Evolutionary conservation across 441 rosid genomes (phyloP).

Genomic region (Kokia cookei): DNA sequence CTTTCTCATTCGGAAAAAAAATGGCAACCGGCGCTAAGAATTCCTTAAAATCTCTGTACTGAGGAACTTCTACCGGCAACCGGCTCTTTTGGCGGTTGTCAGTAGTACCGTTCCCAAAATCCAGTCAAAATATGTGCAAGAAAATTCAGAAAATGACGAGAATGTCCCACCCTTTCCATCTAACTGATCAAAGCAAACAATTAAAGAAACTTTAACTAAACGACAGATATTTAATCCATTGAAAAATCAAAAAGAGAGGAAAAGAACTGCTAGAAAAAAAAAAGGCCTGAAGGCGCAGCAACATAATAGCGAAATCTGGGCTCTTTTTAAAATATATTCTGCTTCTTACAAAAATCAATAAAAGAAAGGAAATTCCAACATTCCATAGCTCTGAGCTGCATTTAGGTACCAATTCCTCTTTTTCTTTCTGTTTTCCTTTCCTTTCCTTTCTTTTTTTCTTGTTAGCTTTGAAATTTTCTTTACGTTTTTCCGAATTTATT

Average conservation of each 20-base stretch:
- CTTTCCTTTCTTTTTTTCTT: not conserved
- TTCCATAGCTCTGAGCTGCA: not conserved
- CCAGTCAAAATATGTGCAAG: too few species aligned
- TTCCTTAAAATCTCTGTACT: too few species aligned
- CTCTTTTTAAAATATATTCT: too few species aligned
- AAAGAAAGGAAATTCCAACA: not conserved
- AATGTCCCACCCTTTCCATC: constrained; percentile 2
- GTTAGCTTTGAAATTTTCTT: not conserved
- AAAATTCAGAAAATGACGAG: constrained; percentile 3
- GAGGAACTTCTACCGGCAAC: too few species aligned
- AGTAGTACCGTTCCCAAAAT: too few species aligned
- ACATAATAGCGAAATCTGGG: constrained; percentile 8
- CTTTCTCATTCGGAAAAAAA: too few species aligned
- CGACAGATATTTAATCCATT: not conserved
- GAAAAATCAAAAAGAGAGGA: not conserved
- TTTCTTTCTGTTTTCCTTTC: not conserved
- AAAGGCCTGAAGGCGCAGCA: not conserved
- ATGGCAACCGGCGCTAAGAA: too few species aligned
- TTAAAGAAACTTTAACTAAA: not conserved
- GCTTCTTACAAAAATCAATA: not conserved
- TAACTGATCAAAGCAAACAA: not conserved
- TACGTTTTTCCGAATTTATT: not conserved
- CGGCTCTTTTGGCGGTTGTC: too few species aligned
- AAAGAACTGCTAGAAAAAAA: not conserved
- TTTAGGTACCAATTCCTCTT: constrained; percentile 10